These are phyloP conservation scores for Glycine soja DNA, from an alignment of 306 rosid species.

Conservation along the genomic window DNA sequence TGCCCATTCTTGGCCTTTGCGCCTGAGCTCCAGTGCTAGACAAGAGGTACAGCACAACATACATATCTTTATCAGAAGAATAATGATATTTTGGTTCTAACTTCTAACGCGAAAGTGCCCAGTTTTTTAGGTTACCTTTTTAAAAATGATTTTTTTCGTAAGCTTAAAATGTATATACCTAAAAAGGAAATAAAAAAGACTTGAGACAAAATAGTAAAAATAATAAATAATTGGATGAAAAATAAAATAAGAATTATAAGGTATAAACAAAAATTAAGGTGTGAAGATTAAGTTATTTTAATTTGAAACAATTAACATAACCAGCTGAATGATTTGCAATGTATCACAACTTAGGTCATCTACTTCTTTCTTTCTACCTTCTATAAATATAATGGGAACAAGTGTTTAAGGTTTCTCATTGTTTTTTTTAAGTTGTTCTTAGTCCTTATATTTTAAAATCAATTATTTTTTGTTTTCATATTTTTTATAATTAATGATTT, in stretches of 20 bases:
- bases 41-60: not conserved
- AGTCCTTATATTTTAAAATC: too few species aligned
- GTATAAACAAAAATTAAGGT: not conserved
- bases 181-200: not conserved
- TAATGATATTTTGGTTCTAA: conserved; percentile 1
- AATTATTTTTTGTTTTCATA: too few species aligned
- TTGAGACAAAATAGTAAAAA: not conserved
- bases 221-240: not conserved
- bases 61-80: not conserved
- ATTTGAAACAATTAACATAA: not conserved
- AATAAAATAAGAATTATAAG: not conserved
- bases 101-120: not conserved
- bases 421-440: too few species aligned
- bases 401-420: too few species aligned
- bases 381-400: too few species aligned
- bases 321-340: not conserved
- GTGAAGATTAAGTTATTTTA: not conserved
- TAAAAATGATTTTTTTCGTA: not conserved
- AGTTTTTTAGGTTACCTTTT: not conserved
- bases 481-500: too few species aligned
- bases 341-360: too few species aligned
- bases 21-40: not conserved
- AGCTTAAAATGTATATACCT: not conserved
- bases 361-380: too few species aligned
- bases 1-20: not conserved